phyloP scores from a whole-genome alignment of 352 stramenopile species.

The Thraustotheca clavata region DNA sequence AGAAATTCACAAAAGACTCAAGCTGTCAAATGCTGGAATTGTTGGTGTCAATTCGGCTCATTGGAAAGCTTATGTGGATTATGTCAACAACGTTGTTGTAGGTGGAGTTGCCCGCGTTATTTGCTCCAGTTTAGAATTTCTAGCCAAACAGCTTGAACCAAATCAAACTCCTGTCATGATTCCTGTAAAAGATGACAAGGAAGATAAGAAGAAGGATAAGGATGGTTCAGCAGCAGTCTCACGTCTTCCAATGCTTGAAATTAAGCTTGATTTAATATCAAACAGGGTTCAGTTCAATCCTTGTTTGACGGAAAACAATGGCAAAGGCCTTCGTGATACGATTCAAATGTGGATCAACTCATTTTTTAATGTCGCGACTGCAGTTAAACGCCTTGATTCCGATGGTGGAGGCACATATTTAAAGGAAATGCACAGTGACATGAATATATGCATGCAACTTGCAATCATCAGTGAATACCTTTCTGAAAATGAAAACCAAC shows the following conservation, averaged over 20 bases:
- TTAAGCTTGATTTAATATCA: slow-evolving; percentile 92
- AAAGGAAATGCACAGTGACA: slow-evolving; percentile 95
- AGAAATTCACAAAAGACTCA: slow-evolving; percentile 93
- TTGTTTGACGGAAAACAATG: slow-evolving; percentile 82
- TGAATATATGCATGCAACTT: slow-evolving; percentile 91
- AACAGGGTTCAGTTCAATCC: slow-evolving; percentile 84
- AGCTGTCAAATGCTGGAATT: slow-evolving; percentile 94
- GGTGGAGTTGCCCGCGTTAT: slow-evolving; percentile 87
- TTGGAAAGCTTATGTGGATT: slow-evolving; percentile 97
- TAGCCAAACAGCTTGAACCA: slow-evolving; percentile 92
- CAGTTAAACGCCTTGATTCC: slow-evolving; percentile 94
- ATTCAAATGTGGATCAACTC: slow-evolving; percentile 96
- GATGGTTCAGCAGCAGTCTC: slow-evolving; percentile 29
- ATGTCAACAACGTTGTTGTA: slow-evolving; percentile 97
- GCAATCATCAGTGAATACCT: slow-evolving; percentile 91
- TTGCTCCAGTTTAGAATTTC: slow-evolving; percentile 82
- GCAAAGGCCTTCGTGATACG: slow-evolving; percentile 90
- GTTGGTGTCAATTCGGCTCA: slow-evolving; percentile 91
- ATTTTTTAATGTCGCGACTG: slow-evolving; percentile 93
- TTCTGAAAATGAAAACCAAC: slow-evolving; percentile 88
- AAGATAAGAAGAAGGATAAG: slow-evolving; percentile 30
- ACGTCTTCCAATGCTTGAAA: slow-evolving; percentile 93
- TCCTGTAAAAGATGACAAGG: slow-evolving; percentile 26
- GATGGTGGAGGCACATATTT: slow-evolving; percentile 93
- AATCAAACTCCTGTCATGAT: slow-evolving; percentile 43